Base-by-base conservation (phyloP, 2,329 filamentous ascomycete genomes). In the Stylonectria norvegica region DNA sequence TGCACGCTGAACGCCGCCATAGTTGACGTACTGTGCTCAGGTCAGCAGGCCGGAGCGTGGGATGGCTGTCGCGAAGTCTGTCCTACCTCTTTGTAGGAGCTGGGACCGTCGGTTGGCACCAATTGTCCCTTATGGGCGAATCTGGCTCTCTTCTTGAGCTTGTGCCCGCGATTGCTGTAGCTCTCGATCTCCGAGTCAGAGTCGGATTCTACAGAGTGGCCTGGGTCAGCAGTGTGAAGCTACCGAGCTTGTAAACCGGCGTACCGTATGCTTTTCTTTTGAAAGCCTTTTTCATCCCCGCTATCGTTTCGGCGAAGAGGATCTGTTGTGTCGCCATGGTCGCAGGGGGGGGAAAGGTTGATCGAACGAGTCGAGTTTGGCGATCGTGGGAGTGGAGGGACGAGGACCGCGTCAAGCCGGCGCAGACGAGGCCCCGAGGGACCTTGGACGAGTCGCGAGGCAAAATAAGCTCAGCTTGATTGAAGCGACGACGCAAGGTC, bases 111-210 rank as follows among this genome's bases (percentile, higher is more conserved):
- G 1, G 81, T 76, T 18, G 79, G 75, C 30, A 84, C 79, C 48
- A 89, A 71, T 55, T 83, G 81, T 43, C 85, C 85, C 57, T 81
- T 74, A 53, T 79, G 82, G 32, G 85, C 77, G 59, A 86, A 86
- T 52, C 80, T 76, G 31, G 86, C 82, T 54, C 80, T 77, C 62
- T 81, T 85, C 70, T 89, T 87, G 32, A 91, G 72, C 62, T 90
- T 91, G 64, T 88, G 80, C 46, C 85, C 85, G 58, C 86, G 82
- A 63, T 89, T 89, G 42, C 81, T 84, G 53, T 77, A 78, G 53
- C 77, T 73, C 45, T 82, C 75, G 54, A 89, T 81, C 39, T 80
- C 77, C 45, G 82, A 81, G 63, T 91, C 87, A 43, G 85, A 87
- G 61, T 90, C 86, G 53, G 83, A 87, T 47, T 88, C 86, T 89